Evolutionary conservation across 345 rosid genomes (phyloP).

Genomic region (Lepidium aucheri): DNA sequence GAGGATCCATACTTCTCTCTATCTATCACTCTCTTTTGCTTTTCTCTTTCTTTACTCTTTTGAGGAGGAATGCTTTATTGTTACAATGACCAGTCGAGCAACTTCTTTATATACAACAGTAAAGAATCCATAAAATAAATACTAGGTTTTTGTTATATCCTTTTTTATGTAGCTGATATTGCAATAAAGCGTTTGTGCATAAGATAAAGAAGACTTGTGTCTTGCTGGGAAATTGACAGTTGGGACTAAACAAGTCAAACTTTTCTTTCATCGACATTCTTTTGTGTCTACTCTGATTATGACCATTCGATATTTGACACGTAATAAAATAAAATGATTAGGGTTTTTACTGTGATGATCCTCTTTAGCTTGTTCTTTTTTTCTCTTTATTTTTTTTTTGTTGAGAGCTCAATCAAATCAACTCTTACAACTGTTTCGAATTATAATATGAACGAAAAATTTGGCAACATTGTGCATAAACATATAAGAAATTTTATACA

Average conservation of each 20-base stretch:
- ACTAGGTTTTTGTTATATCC: constrained; percentile 15
- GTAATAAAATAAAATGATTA: constrained; percentile 23
- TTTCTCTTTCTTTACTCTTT: background rate
- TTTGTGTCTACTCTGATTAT: background rate
- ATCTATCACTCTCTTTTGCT: no score
- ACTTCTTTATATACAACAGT: constrained; percentile 26
- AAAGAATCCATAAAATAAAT: constrained; percentile 12
- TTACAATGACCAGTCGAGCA: constrained; percentile 18
- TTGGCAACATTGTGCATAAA: no score
- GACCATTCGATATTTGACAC: constrained; percentile 26
- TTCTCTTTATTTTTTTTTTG: background rate
- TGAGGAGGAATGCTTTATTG: constrained; percentile 18
- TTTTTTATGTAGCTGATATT: background rate
- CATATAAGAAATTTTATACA: no score
- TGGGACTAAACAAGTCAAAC: constrained; percentile 41
- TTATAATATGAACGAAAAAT: no score
- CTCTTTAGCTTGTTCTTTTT: background rate
- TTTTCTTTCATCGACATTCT: constrained; percentile 24
- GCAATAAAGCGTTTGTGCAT: background rate
- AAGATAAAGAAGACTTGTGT: constrained; percentile 8
- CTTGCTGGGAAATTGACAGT: constrained; percentile 41
- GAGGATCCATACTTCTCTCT: constrained; percentile 51
- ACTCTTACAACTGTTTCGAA: no score
- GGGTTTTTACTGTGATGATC: constrained; percentile 9
- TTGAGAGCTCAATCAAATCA: background rate